phyloP scores from a whole-genome alignment of 1,284 basidiomycete genomes.

The Phlebopus sp. region DNA sequence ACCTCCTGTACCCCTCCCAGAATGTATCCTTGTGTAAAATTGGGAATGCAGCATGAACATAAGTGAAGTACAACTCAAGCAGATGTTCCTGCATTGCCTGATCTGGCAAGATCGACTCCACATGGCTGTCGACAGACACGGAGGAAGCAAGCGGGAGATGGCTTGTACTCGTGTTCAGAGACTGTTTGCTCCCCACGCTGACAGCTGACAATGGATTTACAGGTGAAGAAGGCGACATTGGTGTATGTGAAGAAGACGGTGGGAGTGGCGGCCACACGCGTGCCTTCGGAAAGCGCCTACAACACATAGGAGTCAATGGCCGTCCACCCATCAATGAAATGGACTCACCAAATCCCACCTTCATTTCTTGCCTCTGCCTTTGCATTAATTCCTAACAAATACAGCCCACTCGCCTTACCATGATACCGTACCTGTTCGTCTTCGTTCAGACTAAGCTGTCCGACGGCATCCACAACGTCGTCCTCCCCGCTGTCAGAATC shows the following conservation, averaged over 20 bases:
- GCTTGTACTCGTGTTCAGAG: conserved; percentile 5
- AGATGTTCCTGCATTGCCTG: conserved; percentile 61
- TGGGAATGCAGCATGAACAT: conserved; percentile 75
- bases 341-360: conserved; percentile 71
- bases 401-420: conserved; percentile 76
- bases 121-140: conserved; percentile 36
- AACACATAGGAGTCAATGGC: not conserved
- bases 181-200: conserved; percentile 7
- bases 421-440: conserved; percentile 78
- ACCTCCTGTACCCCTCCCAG: conserved; percentile 56
- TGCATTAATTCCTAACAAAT: conserved; percentile 66
- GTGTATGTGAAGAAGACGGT: conserved; percentile 19
- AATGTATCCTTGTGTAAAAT: conserved; percentile 72
- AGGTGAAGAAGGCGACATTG: conserved; percentile 10
- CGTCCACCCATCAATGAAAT: not conserved
- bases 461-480: conserved; percentile 64
- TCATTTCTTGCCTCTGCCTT: conserved; percentile 64
- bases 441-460: conserved; percentile 83
- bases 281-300: conserved; percentile 76
- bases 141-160: conserved; percentile 14
- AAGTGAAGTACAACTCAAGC: conserved; percentile 72
- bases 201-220: conserved; percentile 3
- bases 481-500: conserved; percentile 46
- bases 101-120: conserved; percentile 46
- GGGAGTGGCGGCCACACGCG: conserved; percentile 78